Evolutionary conservation across 163 green algal genomes (phyloP).

Genomic region (Chloromonas sp.): DNA sequence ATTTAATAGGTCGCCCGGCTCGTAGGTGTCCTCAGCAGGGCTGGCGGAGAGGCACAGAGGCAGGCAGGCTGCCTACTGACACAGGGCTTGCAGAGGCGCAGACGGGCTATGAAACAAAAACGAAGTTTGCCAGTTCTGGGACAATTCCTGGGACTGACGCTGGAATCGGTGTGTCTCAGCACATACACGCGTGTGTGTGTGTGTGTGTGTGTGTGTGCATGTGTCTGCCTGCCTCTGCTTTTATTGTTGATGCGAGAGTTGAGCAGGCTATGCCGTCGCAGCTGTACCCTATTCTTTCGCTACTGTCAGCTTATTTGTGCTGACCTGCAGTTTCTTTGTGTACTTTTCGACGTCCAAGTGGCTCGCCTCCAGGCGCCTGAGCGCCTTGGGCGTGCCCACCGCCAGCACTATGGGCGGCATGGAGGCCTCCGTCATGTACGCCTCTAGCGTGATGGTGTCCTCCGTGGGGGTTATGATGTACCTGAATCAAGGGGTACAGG

Average conservation of each 20-base stretch:
- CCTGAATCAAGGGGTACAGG: neutral
- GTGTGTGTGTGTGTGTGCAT: neutral
- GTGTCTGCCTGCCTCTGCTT: neutral
- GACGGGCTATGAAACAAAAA: too few relatives aligned
- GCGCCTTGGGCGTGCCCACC: slow-evolving; percentile 22
- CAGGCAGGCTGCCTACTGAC: too few relatives aligned
- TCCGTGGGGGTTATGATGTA: slow-evolving; percentile 24
- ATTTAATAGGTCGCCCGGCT: too few relatives aligned
- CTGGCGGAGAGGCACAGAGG: too few relatives aligned
- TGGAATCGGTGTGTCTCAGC: too few relatives aligned
- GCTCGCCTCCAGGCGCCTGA: slow-evolving; percentile 12
- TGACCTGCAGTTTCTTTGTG: slow-evolving; percentile 18
- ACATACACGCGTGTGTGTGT: neutral
- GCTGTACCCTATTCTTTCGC: neutral
- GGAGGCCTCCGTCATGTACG: slow-evolving; percentile 53
- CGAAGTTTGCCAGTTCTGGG: too few relatives aligned
- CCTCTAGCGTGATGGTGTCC: slow-evolving; percentile 49
- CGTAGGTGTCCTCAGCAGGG: too few relatives aligned
- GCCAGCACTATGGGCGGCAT: slow-evolving; percentile 60
- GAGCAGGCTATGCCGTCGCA: too few relatives aligned
- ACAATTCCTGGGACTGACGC: too few relatives aligned
- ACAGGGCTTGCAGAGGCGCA: too few relatives aligned
- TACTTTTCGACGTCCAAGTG: slow-evolving; percentile 26
- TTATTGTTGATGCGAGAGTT: too few relatives aligned
- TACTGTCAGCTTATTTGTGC: neutral